Conservation (phyloP, 805 yeast genomes). For the Hemisphaericaspora nanyangensis region DNA sequence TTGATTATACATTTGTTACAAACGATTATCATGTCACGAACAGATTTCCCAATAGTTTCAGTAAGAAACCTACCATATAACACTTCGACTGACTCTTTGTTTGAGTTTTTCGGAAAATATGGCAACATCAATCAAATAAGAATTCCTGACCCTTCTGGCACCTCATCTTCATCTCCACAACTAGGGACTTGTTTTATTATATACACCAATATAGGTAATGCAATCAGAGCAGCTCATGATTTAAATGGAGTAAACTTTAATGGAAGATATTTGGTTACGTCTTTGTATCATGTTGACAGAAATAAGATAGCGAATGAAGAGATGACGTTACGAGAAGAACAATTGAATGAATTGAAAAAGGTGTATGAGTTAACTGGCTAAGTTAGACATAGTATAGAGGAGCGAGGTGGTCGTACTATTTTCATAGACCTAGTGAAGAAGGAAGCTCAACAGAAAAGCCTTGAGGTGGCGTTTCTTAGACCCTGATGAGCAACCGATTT, state of each 20-base stretch:
- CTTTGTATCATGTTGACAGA: constrained; percentile 43
- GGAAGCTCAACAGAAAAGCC: too few species aligned
- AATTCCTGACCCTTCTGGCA: constrained; percentile 18
- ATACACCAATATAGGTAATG: constrained; percentile 45
- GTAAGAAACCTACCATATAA: constrained; percentile 59
- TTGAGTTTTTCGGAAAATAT: constrained; percentile 49
- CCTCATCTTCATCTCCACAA: constrained; percentile 1
- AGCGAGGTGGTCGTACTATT: too few species aligned
- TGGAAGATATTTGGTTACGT: constrained; percentile 55
- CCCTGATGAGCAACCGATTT: too few species aligned
- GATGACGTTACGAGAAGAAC: constrained; percentile 17
- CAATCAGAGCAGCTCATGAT: constrained; percentile 50
- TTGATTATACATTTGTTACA: too few species aligned
- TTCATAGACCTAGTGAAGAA: too few species aligned
- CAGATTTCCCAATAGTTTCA: constrained; percentile 41
- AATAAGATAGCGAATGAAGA: constrained; percentile 25
- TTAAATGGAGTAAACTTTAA: constrained; percentile 57
- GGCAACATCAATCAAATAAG: constrained; percentile 58
- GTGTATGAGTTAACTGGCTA: not conserved
- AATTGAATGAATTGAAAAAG: constrained; percentile 21
- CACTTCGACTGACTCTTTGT: constrained; percentile 43
- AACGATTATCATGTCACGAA: constrained; percentile 3
- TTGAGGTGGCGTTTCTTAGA: too few species aligned
- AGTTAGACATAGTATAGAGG: not conserved
- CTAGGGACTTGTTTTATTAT: constrained; percentile 53